Evolutionary conservation across 352 stramenopile genomes (phyloP), one percentile per base, ranked within the genome.

Genomic region (Phytopythium sindhum): DNA sequence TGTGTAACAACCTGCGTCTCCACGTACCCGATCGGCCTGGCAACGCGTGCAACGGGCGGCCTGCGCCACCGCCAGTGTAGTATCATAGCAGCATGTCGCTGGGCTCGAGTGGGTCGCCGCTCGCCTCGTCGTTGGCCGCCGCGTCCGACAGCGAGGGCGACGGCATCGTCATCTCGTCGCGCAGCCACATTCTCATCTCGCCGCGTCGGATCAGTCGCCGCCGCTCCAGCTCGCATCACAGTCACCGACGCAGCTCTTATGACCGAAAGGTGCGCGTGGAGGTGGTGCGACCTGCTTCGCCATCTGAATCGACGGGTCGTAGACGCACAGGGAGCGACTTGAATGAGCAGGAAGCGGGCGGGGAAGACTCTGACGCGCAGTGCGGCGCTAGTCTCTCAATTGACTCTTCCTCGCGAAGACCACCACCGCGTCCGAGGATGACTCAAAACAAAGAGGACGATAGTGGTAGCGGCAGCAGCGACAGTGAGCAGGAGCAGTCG

Each of bases 181-280:
- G 70, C 65, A 88, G 78, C 54, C 66, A 73, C 33, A 85, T 87
- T 57, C 63, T 90, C 47, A 84, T 90, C 71, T 90, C 81, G 15
- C 81, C 81, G 14, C 64, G 73, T 2, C 77, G 15, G 45, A 67
- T 35, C 37, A 57, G 4, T 19, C 51, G 19, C 71, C 68, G 21
- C 28, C 61, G 47, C 74, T 62, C 62, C 37, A 56, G 9, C 48
- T 66, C 28, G 68, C 68, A 17, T n/a, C 44, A 10, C 44, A 15
- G n/a, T 10, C n/a, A 17, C 21, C 28, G 21, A 47, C 35, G 48
- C 51, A 65, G 37, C 17, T 52, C n/a, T 31, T 54, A 4, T 54
- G 63, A n/a, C 58, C 28, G 4, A 26, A 62, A 4, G 23, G 14
- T 31, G 17, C 42, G 9, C 37, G 62, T 66, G 28, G 57, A 33